Percentiles rank a stretch among this genome's conserved stretches.
Conservation (phyloP, 306 rosid species). For the Urtica urens region DNA sequence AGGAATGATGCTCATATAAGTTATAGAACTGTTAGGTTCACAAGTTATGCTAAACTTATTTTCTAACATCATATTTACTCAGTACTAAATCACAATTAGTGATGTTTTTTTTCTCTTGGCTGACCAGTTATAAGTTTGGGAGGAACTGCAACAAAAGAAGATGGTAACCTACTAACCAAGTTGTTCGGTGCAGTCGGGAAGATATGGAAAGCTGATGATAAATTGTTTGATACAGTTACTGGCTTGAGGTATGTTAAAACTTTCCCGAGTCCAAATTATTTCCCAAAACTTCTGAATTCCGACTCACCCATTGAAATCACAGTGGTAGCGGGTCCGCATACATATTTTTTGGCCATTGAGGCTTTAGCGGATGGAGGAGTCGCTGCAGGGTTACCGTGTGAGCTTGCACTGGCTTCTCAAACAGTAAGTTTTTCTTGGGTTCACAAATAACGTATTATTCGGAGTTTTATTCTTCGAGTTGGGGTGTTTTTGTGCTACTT, state of each 20-base stretch:
- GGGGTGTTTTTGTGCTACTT: background rate
- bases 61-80: no score
- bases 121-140: conserved; percentile 69
- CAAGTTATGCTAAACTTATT: no score
- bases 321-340: conserved; percentile 95
- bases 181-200: conserved; percentile 86
- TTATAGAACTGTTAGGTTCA: no score
- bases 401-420: conserved; percentile 86
- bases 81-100: background rate
- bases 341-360: conserved; percentile 65
- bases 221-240: conserved; percentile 71
- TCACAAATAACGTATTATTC: no score
- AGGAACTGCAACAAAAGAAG: conserved; percentile 66
- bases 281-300: background rate
- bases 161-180: conserved; percentile 49
- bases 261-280: background rate
- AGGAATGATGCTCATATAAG: no score
- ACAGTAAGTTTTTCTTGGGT: conserved; percentile 90
- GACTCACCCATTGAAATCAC: conserved; percentile 12
- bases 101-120: no score
- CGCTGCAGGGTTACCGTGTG: conserved; percentile 91
- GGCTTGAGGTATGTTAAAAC: conserved; percentile 57
- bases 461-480: background rate
- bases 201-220: conserved; percentile 77
- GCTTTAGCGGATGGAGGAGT: conserved; percentile 98